phyloP scores from a whole-genome alignment of 495 filamentous ascomycete species.

The Xylaria venustula region DNA sequence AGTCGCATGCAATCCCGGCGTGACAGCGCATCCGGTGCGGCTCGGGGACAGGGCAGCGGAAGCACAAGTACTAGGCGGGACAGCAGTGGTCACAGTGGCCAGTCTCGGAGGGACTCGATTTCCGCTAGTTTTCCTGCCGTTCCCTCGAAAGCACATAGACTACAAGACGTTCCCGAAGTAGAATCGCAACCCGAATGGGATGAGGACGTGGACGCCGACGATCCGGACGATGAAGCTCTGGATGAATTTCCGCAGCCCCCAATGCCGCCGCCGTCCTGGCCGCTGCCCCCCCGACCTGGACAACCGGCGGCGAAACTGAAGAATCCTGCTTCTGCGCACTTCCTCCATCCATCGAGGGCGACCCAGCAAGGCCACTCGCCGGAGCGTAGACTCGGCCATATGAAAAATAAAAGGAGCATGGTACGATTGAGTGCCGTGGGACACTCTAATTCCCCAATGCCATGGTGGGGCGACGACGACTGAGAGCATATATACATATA shows the following conservation, averaged over 20 bases:
- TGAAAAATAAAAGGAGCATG: slow-evolving; percentile 43
- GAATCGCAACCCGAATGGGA: slow-evolving; percentile 10
- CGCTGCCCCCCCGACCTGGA: slow-evolving; percentile 12
- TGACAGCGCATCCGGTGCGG: slow-evolving; percentile 5
- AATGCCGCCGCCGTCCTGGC: slow-evolving; percentile 12
- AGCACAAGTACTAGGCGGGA: slow-evolving; percentile 1
- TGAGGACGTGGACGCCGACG: not conserved
- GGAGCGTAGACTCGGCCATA: slow-evolving; percentile 10
- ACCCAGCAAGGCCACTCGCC: not conserved
- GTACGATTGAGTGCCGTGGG: slow-evolving; percentile 49
- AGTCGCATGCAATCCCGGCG: slow-evolving; percentile 20
- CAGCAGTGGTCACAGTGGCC: slow-evolving; percentile 1
- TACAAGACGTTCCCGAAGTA: slow-evolving; percentile 9
- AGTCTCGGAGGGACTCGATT: slow-evolving; percentile 17
- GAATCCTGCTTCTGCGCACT: slow-evolving; percentile 35
- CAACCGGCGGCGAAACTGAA: slow-evolving; percentile 25
- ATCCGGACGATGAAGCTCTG: slow-evolving; percentile 13
- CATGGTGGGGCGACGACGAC: slow-evolving; percentile 44
- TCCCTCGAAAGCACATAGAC: slow-evolving; percentile 4
- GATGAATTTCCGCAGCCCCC: slow-evolving; percentile 17
- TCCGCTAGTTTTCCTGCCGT: slow-evolving; percentile 14
- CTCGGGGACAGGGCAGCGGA: not conserved
- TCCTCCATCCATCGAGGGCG: slow-evolving; percentile 21
- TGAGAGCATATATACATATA: slow-evolving; percentile 9
- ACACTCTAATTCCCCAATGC: slow-evolving; percentile 32